phyloP scores from a whole-genome alignment of 78 protist genomes.

The Dictyostelium intermedium region DNA sequence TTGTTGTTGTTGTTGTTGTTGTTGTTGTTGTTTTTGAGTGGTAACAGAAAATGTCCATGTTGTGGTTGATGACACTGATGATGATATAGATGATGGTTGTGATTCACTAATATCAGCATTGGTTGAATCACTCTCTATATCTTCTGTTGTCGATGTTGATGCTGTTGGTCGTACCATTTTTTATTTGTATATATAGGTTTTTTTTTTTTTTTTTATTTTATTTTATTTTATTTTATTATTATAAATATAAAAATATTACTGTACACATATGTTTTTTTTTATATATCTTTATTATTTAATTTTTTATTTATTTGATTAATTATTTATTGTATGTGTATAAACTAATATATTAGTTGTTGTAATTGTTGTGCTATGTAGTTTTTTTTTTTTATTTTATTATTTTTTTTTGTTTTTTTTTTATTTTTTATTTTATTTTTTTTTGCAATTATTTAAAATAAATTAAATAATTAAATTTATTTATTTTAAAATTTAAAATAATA shows the following conservation, averaged over 20 bases:
- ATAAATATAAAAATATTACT: too few relatives aligned
- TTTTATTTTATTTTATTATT: background rate
- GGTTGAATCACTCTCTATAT: background rate
- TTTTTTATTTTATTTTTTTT: too few relatives aligned
- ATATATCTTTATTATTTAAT: background rate
- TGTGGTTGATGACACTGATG: background rate
- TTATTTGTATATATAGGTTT: background rate
- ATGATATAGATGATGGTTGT: background rate
- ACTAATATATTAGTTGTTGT: too few relatives aligned
- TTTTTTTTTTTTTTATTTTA: background rate
- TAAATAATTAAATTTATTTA: constrained; percentile 1
- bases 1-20: background rate
- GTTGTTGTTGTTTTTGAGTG: background rate
- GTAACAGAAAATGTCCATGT: background rate
- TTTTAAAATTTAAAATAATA: background rate
- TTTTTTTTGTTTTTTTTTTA: too few relatives aligned
- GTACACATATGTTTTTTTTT: background rate
- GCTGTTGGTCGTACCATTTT: background rate
- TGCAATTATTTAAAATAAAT: background rate
- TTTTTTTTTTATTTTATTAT: too few relatives aligned
- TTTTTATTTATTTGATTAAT: too few relatives aligned
- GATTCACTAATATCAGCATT: background rate
- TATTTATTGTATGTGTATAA: too few relatives aligned
- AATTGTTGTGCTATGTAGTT: background rate
- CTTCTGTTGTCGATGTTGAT: background rate